A percentile compares a stretch with the other conserved stretches of the same genome.
phyloP scores from a whole-genome alignment of 208 protist genomes.

The Leishmania mexicana region DNA sequence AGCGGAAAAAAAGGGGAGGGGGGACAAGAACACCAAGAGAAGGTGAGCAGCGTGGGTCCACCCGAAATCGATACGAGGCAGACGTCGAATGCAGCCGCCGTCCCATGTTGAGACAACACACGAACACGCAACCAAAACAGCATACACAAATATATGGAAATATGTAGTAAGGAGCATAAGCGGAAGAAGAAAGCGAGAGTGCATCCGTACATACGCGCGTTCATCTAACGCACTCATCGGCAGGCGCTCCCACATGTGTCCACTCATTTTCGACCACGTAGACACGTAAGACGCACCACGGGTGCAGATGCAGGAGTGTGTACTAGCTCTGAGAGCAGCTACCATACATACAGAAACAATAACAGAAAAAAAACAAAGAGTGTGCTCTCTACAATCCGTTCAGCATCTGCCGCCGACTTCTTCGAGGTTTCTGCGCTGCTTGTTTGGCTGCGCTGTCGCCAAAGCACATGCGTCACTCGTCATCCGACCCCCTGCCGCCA shows the following conservation, averaged over 20 bases:
- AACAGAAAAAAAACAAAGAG: background rate
- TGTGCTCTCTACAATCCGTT: background rate
- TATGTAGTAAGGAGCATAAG: background rate
- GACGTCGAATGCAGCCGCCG: background rate
- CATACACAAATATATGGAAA: background rate
- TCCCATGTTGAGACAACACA: background rate
- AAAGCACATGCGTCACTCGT: background rate
- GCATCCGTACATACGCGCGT: background rate
- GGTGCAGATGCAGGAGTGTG: background rate
- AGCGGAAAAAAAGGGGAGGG: background rate
- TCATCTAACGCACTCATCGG: background rate
- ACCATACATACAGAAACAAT: background rate
- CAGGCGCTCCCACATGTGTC: background rate
- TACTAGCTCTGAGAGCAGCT: background rate
- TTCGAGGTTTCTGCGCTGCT: background rate
- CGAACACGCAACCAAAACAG: background rate
- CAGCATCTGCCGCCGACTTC: background rate
- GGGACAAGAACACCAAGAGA: too few species aligned
- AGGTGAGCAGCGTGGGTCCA: background rate
- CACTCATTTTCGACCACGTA: background rate
- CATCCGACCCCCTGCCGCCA: background rate
- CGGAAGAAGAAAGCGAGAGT: background rate
- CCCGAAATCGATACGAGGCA: background rate
- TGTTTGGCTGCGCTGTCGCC: background rate
- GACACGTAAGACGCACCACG: background rate